Evolutionary conservation across 345 rosid genomes (phyloP), one percentile per base, ranked within the genome.

Genomic region (Litchi chinensis): DNA sequence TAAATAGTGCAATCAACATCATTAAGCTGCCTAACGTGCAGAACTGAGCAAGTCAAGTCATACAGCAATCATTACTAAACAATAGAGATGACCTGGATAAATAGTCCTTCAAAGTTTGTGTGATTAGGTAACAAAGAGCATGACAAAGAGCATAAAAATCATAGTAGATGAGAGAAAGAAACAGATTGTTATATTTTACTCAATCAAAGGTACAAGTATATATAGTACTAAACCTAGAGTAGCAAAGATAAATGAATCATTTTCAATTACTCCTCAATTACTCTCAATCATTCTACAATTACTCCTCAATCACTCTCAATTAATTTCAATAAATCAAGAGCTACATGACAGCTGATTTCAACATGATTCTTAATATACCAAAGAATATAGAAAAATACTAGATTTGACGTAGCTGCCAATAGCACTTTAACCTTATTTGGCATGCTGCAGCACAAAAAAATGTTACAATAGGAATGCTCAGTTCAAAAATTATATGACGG

Each of bases 1-100:
- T 24, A 74, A 74, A 16, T 8, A 28, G 11, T 46, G 43, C 65
- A 52, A 81, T 28, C 13, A 32, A 69, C 16, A 19, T 16, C 40
- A 21, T 5, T 39, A 76, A 52, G 66, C 62, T 65, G 50, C 18
- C 74, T 73, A 19, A 71, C 2, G 37, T 68, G 72, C 65, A 28
- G 28, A 63, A 21, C 22, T n/a, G 40, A 39, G 41, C 46, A 32
- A 37, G 50, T 59, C 26, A 43, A 65, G 24, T 73, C 43, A 18
- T 13, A 71, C 18, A 40, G n/a, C 24, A 16, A 11, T 46, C 69
- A 39, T 64, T 52, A 71, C 13, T 44, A 37, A 72, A 28, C 10
- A 44, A 52, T 40, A 16, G 13, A 22, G 5, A 13, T 28, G 52
- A 10, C 64, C 56, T 10, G 19, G 10, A 74, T 74, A 28, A 10